Evolutionary conservation across 768 basidiomycete species (phyloP), one percentile per base, ranked within the genome.

Genomic region (Trametes gibbosa): DNA sequence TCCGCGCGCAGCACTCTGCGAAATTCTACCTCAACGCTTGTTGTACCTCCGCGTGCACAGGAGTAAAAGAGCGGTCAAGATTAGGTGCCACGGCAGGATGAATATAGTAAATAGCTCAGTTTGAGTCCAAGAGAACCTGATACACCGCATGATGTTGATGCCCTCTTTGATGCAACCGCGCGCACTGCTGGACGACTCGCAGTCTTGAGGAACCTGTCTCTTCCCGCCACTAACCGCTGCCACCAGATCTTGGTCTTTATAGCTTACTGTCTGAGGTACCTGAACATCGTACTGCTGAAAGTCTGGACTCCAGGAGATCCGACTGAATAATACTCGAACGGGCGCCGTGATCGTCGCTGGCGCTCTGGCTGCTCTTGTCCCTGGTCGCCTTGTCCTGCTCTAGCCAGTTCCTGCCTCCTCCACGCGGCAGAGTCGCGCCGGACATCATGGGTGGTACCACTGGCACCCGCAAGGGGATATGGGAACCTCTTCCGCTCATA

Each of bases 401-500:
- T 24, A 39, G 24, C 39, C 39, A 12, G n/a, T 27, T 21, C 53
- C 3, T 32, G 41, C 43, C 23, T 24, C n/a, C n/a, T n/a, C n/a
- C 24, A 41, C 48, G 24, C 45, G 56, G 29, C 42, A 27, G 58
- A 41, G 29, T 42, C 50, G 23, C 29, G 21, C 1, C 48, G 29
- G 40, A 46, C 49, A 53, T 53, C 53, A 66, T 66, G 65, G 51
- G 29, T 23, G 51, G 58, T 53, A 43, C 53, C 49, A 43, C 42
- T 24, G 53, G 53, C 27, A 62, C 56, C 47, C 59, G 68, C 4
- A 73, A 75, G 60, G 81, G 81, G 63, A 74, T 76, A 13, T 86
- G 84, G 84, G 83, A 86, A 49, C 85, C 86, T 21, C 78, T 87
- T 21, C 82, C 85, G 1, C 78, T 80, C 70, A 85, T 95, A 66